Base-by-base conservation (phyloP, 768 basidiomycete species). In the Royoungia palumana region DNA sequence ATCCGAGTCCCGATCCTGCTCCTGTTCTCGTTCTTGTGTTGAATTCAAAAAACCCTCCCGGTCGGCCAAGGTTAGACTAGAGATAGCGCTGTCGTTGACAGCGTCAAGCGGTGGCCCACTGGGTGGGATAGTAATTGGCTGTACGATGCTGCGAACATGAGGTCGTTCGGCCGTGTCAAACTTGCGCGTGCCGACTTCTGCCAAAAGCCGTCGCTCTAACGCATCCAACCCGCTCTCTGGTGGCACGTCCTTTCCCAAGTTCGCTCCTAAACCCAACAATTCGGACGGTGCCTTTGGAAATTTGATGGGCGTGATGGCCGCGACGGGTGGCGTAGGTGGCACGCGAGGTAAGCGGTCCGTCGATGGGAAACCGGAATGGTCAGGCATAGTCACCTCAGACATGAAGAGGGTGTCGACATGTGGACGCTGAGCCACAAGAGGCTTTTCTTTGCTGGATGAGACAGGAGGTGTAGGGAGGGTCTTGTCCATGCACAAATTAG, bases 101-200 rank as follows among this genome's bases (percentile, higher is more conserved):
- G 54, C 47, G 20, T 61, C 67, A 0, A 17, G 47, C 4, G 50
- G 64, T 36, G 56, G 40, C 5, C 36, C 67, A 19, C 62, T 60
- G 36, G 63, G 60, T 12, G 73, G 72, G 32, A 72, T 75, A 17
- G 58, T 51, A 36, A 72, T 75, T 21, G 74, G 74, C 44, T 64
- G 66, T 16, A 75, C 55, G 36, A 74, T 61, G 28, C 61, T 53
- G 37, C 72, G 64, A 8, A 73, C 69, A 35, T 75, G 70, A 0
- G 71, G 68, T 11, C 62, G 59, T 35, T 55, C 49, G 22, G 62
- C 57, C 16, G 47, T 52, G n/a, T 71, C 67, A 0, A 63, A 53
- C 58, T 69, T 74, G 42, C 82, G 74, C 17, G 87, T 89, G 22
- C 88, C 88, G 7, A 90, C 87, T 57, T 89, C 81, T 0, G 79